Conservation (phyloP, 768 basidiomycete genomes). For the Rhodocollybia butyracea region DNA sequence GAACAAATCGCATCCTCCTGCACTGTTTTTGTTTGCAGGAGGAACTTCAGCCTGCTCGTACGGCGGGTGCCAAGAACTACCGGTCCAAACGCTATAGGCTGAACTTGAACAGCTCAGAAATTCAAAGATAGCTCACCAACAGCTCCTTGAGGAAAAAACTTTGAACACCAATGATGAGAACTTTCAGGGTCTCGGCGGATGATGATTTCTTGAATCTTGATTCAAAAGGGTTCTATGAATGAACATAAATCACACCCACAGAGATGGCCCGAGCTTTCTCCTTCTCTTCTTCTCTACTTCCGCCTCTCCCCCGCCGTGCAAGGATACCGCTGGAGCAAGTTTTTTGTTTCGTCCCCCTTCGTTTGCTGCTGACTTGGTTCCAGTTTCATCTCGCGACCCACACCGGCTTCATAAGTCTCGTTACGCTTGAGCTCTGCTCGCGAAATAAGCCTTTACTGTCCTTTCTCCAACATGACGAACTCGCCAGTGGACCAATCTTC, state of each 20-base stretch:
- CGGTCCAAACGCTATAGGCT: no score
- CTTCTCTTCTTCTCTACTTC: slow-evolving; percentile 26
- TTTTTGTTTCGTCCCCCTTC: slow-evolving; percentile 4
- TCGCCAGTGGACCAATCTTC: not conserved
- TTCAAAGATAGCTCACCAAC: no score
- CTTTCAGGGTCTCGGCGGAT: no score
- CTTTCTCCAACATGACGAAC: slow-evolving; percentile 1
- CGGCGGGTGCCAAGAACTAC: no score
- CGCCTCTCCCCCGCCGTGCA: slow-evolving; percentile 38
- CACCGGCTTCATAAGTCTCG: slow-evolving; percentile 63
- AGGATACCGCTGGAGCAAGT: slow-evolving; percentile 49
- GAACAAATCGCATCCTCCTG: no score
- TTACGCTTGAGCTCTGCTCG: slow-evolving; percentile 75
- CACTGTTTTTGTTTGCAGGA: no score
- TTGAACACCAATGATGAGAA: no score
- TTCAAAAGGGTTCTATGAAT: not conserved
- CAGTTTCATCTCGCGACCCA: slow-evolving; percentile 86
- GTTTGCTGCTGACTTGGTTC: slow-evolving; percentile 20
- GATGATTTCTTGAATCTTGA: slow-evolving; percentile 2
- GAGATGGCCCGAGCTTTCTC: not conserved
- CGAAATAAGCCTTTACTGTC: slow-evolving; percentile 25
- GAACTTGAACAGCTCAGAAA: no score
- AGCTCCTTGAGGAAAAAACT: no score
- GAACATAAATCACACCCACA: slow-evolving; percentile 1
- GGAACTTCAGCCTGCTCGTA: no score